Evolutionary conservation across 768 basidiomycete genomes (phyloP).

Genomic region (Neoboletus brunneissimus): DNA sequence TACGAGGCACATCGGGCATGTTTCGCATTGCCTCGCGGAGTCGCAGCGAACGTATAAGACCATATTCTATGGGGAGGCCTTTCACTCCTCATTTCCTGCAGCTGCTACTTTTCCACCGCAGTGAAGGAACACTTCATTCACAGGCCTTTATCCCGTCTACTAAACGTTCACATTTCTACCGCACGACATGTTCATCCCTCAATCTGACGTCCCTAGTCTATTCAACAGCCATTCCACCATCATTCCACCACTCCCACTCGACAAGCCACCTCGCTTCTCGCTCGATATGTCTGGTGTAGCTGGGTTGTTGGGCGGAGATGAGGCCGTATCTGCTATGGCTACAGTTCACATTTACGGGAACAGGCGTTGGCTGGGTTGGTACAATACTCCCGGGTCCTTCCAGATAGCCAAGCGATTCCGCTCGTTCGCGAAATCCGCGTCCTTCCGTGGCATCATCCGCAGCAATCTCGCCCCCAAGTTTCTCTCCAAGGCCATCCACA

Average conservation of each 20-base stretch:
- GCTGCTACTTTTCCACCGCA: too few species aligned
- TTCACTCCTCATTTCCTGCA: too few species aligned
- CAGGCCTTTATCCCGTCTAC: too few species aligned
- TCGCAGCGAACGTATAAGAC: too few species aligned
- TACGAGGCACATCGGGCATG: too few species aligned
- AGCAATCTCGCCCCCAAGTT: not conserved
- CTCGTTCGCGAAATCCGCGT: constrained; percentile 12
- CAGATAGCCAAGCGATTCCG: constrained; percentile 23
- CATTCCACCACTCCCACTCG: not conserved
- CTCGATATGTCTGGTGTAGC: constrained; percentile 25
- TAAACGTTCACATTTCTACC: too few species aligned
- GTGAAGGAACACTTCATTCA: too few species aligned
- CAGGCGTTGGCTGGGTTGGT: constrained; percentile 33
- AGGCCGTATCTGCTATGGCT: constrained; percentile 31
- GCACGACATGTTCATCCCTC: constrained; percentile 4
- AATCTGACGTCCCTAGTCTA: not conserved
- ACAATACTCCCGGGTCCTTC: constrained; percentile 35
- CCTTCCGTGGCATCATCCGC: not conserved
- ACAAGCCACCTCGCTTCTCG: constrained; percentile 6
- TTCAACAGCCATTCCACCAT: not conserved
- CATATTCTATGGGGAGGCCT: too few species aligned
- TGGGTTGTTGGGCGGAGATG: constrained; percentile 32
- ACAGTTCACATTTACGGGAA: constrained; percentile 28
- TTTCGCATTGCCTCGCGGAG: too few species aligned
- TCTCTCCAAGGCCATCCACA: constrained; percentile 12